Conservation (phyloP, 164 flowering plant genomes). For the Vitis rotundifolia region DNA sequence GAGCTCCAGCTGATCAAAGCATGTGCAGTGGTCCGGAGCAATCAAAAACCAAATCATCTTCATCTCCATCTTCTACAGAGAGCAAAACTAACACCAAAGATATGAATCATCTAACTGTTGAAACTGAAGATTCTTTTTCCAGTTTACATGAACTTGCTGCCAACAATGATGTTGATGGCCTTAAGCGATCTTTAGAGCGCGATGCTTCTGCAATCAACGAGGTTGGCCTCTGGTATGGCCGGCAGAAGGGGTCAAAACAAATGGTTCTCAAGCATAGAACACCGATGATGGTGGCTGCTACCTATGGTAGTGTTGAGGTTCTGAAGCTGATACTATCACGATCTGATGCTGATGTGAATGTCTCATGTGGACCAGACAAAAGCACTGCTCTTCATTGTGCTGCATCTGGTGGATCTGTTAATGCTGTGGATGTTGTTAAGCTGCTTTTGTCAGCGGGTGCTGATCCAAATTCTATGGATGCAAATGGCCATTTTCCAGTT, state of each 20-base stretch:
- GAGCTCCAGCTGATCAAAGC: slow-evolving; percentile 16
- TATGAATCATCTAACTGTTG: slow-evolving; percentile 24
- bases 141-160: slow-evolving; percentile 50
- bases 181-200: slow-evolving; percentile 23
- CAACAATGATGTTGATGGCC: slow-evolving; percentile 37
- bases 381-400: slow-evolving; percentile 67
- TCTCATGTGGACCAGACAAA: slow-evolving; percentile 36
- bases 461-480: slow-evolving; percentile 33
- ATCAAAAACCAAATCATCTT: slow-evolving; percentile 11
- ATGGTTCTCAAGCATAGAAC: slow-evolving; percentile 46
- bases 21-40: slow-evolving; percentile 35
- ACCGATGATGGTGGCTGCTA: slow-evolving; percentile 59
- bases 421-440: slow-evolving; percentile 38
- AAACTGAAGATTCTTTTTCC: slow-evolving; percentile 31
- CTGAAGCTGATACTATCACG: slow-evolving; percentile 29
- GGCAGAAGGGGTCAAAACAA: slow-evolving; percentile 41
- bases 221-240: slow-evolving; percentile 46
- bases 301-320: slow-evolving; percentile 49
- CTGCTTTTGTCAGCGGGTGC: slow-evolving; percentile 49
- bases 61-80: slow-evolving; percentile 4
- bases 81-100: slow-evolving; percentile 11
- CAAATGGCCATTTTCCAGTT: slow-evolving; percentile 39
- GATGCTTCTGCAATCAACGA: slow-evolving; percentile 32
- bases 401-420: slow-evolving; percentile 47
- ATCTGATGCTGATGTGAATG: slow-evolving; percentile 39